phyloP scores from a whole-genome alignment of 345 rosid genomes.

The Gossypium raimondii region DNA sequence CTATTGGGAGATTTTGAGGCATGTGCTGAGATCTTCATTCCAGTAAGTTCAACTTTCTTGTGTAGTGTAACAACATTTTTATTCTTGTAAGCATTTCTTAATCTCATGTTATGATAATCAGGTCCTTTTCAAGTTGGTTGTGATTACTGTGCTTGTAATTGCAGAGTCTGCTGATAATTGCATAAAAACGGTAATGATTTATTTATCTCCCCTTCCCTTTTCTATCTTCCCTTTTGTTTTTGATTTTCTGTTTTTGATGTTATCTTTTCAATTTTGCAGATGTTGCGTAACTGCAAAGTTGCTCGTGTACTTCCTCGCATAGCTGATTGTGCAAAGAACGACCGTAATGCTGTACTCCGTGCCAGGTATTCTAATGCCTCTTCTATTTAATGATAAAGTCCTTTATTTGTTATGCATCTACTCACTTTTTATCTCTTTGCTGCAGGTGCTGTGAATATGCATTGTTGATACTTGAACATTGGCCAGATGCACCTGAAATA shows the following conservation, averaged over 20 bases:
- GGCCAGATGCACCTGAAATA: conserved; percentile 99
- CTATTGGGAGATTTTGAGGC: conserved; percentile 95
- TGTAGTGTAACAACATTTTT: conserved; percentile 12
- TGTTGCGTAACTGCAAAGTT: conserved; percentile 95
- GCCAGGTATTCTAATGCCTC: conserved; percentile 57
- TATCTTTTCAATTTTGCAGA: conserved; percentile 42
- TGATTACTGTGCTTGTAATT: conserved; percentile 99
- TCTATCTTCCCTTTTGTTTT: neutral
- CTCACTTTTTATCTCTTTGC: conserved; percentile 10
- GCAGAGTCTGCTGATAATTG: conserved; percentile 99
- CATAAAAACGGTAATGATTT: conserved; percentile 73
- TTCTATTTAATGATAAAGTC: conserved; percentile 13
- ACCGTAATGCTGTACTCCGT: conserved; percentile 83
- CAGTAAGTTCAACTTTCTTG: conserved; percentile 52
- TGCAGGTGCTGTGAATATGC: conserved; percentile 98
- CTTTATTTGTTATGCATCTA: conserved; percentile 15
- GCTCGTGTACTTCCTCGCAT: conserved; percentile 91
- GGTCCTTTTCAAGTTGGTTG: conserved; percentile 99
- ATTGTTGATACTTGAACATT: conserved; percentile 79
- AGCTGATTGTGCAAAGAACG: conserved; percentile 88
- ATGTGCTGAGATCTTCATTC: conserved; percentile 92
- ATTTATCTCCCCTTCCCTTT: conserved; percentile 1
- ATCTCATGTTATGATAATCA: conserved; percentile 49
- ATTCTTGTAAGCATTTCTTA: conserved; percentile 23
- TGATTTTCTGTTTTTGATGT: conserved; percentile 10